These are phyloP conservation scores for Auricularia sp. DNA, from an alignment of 768 basidiomycete species.

Conservation along the genomic window DNA sequence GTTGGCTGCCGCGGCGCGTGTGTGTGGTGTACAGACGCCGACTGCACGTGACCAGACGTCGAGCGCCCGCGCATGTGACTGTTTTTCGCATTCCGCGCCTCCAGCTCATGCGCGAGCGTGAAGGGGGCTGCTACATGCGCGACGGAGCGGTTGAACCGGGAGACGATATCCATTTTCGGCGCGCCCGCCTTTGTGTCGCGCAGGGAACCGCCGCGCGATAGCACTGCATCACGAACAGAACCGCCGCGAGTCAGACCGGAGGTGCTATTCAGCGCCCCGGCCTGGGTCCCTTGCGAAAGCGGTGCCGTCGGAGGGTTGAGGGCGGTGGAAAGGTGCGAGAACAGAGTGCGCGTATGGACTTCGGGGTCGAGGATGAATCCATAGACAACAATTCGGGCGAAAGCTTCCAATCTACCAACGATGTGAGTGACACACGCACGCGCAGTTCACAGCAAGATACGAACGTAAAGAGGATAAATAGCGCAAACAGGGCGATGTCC, in stretches of 20 bases:
- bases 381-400: slow-evolving; percentile 81
- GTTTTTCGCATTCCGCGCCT: background rate
- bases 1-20: background rate
- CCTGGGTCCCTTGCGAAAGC: background rate
- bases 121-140: background rate
- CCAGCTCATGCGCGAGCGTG: background rate
- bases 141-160: background rate
- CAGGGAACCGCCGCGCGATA: background rate
- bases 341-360: slow-evolving; percentile 40
- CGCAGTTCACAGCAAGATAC: slow-evolving; percentile 19
- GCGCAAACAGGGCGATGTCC: slow-evolving; percentile 70
- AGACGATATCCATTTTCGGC: background rate
- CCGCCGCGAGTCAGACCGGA: background rate
- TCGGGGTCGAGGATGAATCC: slow-evolving; percentile 85
- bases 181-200: background rate
- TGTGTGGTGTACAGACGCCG: background rate
- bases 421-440: slow-evolving; percentile 4
- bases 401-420: slow-evolving; percentile 59
- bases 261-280: background rate
- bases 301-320: slow-evolving; percentile 6
- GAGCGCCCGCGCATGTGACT: background rate
- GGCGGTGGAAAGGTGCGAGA: slow-evolving; percentile 27
- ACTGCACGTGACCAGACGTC: background rate
- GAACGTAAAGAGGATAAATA: slow-evolving; percentile 83
- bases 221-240: background rate